A percentile compares a stretch with the other conserved stretches of the same genome.
Conservation (phyloP, 1,284 basidiomycete genomes). For the Psilocybe mexicana region DNA sequence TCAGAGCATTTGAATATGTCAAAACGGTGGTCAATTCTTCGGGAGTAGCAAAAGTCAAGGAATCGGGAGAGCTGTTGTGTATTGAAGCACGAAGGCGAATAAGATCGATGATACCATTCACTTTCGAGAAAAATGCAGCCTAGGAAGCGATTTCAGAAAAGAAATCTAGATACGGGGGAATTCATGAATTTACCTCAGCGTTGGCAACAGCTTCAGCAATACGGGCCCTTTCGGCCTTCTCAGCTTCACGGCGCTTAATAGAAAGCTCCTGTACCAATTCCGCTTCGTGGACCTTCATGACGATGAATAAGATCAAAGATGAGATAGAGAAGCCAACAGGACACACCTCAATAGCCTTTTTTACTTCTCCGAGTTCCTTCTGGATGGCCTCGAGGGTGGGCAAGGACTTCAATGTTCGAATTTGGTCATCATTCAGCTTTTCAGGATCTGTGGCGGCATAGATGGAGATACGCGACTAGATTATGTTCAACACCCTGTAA, state of each 20-base stretch:
- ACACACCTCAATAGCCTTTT: constrained; percentile 75
- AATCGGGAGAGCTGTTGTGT: constrained; percentile 43
- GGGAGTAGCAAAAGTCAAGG: constrained; percentile 46
- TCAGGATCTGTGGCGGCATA: constrained; percentile 68
- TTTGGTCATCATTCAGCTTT: constrained; percentile 85
- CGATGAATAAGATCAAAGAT: constrained; percentile 11
- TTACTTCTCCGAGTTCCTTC: constrained; percentile 81
- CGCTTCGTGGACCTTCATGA: constrained; percentile 57
- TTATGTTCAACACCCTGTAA: background rate
- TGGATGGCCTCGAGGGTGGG: constrained; percentile 73
- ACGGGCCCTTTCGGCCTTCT: constrained; percentile 53
- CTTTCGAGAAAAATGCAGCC: constrained; percentile 40
- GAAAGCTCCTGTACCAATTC: constrained; percentile 59
- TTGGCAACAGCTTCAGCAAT: constrained; percentile 55
- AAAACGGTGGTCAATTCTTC: constrained; percentile 56
- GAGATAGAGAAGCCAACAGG: background rate
- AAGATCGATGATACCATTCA: constrained; percentile 60
- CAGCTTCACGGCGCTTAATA: constrained; percentile 51
- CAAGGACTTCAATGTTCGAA: constrained; percentile 65
- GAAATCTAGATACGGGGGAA: background rate
- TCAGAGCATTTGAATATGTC: constrained; percentile 50
- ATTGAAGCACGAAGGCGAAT: constrained; percentile 66
- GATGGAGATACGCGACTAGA: constrained; percentile 67
- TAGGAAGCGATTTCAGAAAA: constrained; percentile 25
- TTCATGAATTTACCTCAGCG: constrained; percentile 51